A percentile compares a stretch with the other conserved stretches of the same genome.
phyloP scores from a whole-genome alignment of 1,284 basidiomycete genomes.

The Ustilago vetiveriae region DNA sequence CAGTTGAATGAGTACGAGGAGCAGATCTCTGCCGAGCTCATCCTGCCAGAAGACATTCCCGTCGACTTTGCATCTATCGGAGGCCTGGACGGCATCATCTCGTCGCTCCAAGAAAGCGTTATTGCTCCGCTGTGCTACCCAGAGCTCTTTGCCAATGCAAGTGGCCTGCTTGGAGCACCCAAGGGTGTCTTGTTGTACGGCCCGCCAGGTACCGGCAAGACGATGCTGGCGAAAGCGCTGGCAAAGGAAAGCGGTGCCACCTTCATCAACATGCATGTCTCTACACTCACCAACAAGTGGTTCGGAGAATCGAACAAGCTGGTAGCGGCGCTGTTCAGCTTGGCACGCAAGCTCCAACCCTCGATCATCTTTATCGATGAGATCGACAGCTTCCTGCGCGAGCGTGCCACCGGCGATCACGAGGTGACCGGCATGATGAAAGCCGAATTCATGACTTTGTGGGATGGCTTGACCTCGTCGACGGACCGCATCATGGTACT shows the following conservation, averaged over 20 bases:
- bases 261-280: constrained; percentile 74
- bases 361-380: constrained; percentile 84
- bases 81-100: constrained; percentile 92
- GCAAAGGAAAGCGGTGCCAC: constrained; percentile 91
- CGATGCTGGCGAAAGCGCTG: constrained; percentile 69
- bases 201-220: constrained; percentile 69
- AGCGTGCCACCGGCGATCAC: constrained; percentile 86
- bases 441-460: constrained; percentile 99
- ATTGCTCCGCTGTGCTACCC: constrained; percentile 96
- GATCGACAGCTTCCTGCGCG: constrained; percentile 88
- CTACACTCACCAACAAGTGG: constrained; percentile 75
- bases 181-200: constrained; percentile 71
- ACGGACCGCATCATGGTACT: constrained; percentile 85
- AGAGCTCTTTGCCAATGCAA: constrained; percentile 78
- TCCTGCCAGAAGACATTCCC: constrained; percentile 70
- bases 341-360: constrained; percentile 80
- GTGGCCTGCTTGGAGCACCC: constrained; percentile 72
- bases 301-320: constrained; percentile 99
- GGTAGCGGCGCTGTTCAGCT: constrained; percentile 79
- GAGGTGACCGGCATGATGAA: constrained; percentile 99
- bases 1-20: constrained; percentile 67
- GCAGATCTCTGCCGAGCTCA: constrained; percentile 71
- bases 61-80: constrained; percentile 77
- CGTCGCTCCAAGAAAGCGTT: constrained; percentile 90
- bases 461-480: constrained; percentile 93